A percentile compares a stretch with the other conserved stretches of the same genome.
These are phyloP conservation scores for Chimonanthus praecox DNA, from an alignment of 164 flowering plant species.

Conservation along the genomic window DNA sequence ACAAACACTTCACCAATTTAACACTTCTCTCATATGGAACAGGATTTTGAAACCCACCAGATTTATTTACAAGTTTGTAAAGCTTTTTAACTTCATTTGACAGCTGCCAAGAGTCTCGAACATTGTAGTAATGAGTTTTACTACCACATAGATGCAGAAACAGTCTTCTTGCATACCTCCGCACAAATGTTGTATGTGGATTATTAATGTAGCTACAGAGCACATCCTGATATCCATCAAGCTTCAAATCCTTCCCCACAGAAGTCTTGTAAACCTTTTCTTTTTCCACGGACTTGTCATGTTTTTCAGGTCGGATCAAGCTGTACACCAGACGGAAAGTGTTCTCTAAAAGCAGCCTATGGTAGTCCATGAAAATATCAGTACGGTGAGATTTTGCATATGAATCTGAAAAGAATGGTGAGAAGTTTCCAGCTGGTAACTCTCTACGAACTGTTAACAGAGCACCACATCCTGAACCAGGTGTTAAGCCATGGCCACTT, in stretches of 20 bases:
- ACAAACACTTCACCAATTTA: slow-evolving; percentile 82
- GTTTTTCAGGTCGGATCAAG: slow-evolving; percentile 93
- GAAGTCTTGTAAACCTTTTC: slow-evolving; percentile 60
- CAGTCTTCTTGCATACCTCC: slow-evolving; percentile 96
- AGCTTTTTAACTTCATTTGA: slow-evolving; percentile 90
- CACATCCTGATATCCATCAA: slow-evolving; percentile 97
- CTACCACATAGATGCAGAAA: slow-evolving; percentile 97
- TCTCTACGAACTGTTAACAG: slow-evolving; percentile 81
- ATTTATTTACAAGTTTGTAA: slow-evolving; percentile 67
- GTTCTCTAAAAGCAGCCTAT: slow-evolving; percentile 81
- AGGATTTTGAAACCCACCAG: slow-evolving; percentile 81
- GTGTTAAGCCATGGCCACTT: slow-evolving; percentile 30
- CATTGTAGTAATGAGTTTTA: slow-evolving; percentile 90
- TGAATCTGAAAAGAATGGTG: slow-evolving; percentile 97
- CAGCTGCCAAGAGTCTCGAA: slow-evolving; percentile 94
- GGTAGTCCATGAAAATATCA: slow-evolving; percentile 86
- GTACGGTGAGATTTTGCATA: slow-evolving; percentile 91
- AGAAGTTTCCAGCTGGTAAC: slow-evolving; percentile 91
- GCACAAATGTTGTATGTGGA: slow-evolving; percentile 72
- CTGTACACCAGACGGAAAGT: slow-evolving; percentile 83
- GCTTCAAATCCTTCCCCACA: slow-evolving; percentile 79
- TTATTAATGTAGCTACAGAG: slow-evolving; percentile 95
- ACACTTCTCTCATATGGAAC: slow-evolving; percentile 88
- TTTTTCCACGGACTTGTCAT: slow-evolving; percentile 82
- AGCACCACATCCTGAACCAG: slow-evolving; percentile 90